Percentiles rank a stretch among this genome's conserved stretches.
phyloP scores from a whole-genome alignment of 345 rosid genomes.

The Citropsis articulata region DNA sequence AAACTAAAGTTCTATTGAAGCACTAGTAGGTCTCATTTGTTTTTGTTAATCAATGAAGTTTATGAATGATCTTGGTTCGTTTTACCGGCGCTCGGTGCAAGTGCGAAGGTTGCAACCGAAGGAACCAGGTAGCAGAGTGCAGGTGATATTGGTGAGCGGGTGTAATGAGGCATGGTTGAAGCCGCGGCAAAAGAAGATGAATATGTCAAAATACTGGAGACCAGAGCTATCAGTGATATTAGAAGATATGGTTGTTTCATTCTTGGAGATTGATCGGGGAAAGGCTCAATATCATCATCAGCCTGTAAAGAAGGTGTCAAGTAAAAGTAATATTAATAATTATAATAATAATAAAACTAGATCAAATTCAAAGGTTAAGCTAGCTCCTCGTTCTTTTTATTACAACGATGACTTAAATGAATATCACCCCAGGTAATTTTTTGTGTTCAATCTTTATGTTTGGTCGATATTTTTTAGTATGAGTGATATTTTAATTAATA shows the following conservation, averaged over 20 bases:
- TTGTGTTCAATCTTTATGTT: background rate
- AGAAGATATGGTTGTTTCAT: conserved; percentile 19
- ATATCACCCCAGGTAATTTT: conserved; percentile 12
- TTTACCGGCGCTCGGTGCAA: conserved; percentile 10
- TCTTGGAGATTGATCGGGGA: background rate
- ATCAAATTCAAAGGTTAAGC: background rate
- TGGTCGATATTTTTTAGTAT: too few relatives aligned
- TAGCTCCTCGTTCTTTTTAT: background rate
- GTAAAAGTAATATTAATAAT: background rate
- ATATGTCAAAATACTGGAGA: conserved; percentile 15
- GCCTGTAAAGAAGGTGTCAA: conserved; percentile 15
- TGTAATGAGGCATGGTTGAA: background rate
- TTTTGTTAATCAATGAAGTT: conserved; percentile 23
- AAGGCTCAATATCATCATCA: background rate
- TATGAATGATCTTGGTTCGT: conserved; percentile 24
- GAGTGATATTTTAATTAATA: too few relatives aligned
- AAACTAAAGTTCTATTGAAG: too few relatives aligned
- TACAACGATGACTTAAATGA: background rate
- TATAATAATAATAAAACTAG: background rate
- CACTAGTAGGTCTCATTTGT: too few relatives aligned
- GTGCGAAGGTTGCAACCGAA: background rate
- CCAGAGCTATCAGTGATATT: conserved; percentile 28
- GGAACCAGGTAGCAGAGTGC: background rate
- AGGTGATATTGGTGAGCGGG: background rate
- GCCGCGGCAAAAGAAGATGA: background rate